phyloP scores from a whole-genome alignment of 352 stramenopile species.

The Globisporangium barbulae region DNA sequence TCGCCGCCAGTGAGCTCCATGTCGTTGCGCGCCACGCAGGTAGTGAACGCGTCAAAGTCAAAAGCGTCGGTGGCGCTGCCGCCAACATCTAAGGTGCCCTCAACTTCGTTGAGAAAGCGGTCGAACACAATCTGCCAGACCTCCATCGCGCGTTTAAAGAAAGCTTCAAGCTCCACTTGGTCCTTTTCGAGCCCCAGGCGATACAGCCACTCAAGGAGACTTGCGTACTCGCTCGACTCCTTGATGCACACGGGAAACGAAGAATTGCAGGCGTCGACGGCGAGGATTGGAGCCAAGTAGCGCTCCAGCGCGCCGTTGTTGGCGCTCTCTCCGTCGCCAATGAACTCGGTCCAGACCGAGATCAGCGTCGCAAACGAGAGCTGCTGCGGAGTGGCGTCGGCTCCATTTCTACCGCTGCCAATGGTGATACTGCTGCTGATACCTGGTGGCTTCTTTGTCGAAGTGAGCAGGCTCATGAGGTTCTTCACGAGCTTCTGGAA shows the following conservation, averaged over 20 bases:
- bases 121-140: constrained; percentile 44
- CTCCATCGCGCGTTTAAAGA: constrained; percentile 36
- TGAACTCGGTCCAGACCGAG: constrained; percentile 52
- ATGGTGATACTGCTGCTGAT: constrained; percentile 21
- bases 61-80: constrained; percentile 15
- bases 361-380: constrained; percentile 45
- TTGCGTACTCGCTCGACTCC: constrained; percentile 22
- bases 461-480: constrained; percentile 29
- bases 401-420: neutral
- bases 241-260: constrained; percentile 47
- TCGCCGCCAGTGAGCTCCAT: constrained; percentile 57
- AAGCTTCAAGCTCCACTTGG: constrained; percentile 38
- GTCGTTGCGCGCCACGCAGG: constrained; percentile 26
- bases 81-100: constrained; percentile 20
- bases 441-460: constrained; percentile 25
- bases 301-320: constrained; percentile 12
- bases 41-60: constrained; percentile 39
- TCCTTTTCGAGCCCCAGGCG: constrained; percentile 36
- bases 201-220: constrained; percentile 40
- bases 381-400: constrained; percentile 7
- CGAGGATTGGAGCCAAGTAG: constrained; percentile 24
- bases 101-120: constrained; percentile 22
- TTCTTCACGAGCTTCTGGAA: constrained; percentile 52
- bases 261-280: constrained; percentile 38
- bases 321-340: constrained; percentile 54